Conservation (phyloP, 2,329 filamentous ascomycete species). For the Clonostachys rhizophaga region DNA sequence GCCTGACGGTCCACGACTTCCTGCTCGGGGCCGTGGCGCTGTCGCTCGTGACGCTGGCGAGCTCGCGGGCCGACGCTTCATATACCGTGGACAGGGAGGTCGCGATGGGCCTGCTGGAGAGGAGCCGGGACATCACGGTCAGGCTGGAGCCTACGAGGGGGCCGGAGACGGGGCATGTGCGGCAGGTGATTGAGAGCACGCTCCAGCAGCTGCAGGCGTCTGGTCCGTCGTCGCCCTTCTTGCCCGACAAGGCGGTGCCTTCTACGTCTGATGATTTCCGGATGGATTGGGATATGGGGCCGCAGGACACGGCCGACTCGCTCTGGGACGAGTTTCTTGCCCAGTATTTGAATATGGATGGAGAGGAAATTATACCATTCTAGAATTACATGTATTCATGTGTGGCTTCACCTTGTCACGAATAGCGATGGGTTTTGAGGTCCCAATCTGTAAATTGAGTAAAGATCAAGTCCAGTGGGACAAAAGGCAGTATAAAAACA, state of each 20-base stretch:
- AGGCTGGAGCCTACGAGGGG: not conserved
- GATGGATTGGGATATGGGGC: not conserved
- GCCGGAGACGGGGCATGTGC: not conserved
- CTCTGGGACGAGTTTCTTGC: not conserved
- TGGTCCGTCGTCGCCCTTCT: not conserved
- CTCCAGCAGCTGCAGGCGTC: not conserved
- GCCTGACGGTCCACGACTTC: constrained; percentile 50
- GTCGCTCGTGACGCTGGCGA: constrained; percentile 19
- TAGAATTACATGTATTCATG: too few species aligned
- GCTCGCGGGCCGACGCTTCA: not conserved
- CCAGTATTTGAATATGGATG: not conserved
- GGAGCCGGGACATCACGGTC: not conserved
- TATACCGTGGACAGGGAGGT: not conserved
- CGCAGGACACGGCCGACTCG: not conserved
- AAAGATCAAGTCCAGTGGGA: too few species aligned
- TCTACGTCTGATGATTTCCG: not conserved
- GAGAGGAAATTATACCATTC: too few species aligned
- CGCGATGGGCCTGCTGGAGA: not conserved
- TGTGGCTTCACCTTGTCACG: too few species aligned
- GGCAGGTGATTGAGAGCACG: not conserved
- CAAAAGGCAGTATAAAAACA: too few species aligned
- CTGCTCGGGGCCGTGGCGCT: constrained; percentile 55
- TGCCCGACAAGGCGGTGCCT: too few species aligned
- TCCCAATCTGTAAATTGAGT: too few species aligned
- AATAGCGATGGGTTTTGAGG: too few species aligned